phyloP scores from a whole-genome alignment of 306 rosid species.

The Rosa persica region DNA sequence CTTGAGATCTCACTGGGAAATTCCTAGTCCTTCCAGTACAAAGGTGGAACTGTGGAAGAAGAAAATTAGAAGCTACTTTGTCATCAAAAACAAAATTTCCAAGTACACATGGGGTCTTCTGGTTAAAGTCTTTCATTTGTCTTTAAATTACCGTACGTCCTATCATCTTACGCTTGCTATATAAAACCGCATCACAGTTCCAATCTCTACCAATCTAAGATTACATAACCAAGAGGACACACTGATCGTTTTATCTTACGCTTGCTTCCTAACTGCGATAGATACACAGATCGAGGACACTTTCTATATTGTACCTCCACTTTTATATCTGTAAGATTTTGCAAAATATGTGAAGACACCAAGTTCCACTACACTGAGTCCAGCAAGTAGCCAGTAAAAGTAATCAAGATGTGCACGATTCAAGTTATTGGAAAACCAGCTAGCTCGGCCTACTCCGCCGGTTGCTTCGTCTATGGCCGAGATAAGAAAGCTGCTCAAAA shows the following conservation, averaged over 20 bases:
- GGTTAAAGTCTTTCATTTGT: too few species aligned
- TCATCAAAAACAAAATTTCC: too few species aligned
- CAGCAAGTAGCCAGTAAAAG: constrained; percentile 61
- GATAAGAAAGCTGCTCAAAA: constrained; percentile 55
- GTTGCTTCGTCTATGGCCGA: constrained; percentile 38
- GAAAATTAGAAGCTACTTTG: too few species aligned
- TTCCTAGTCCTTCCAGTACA: too few species aligned
- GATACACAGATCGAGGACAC: not conserved
- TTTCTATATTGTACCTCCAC: not conserved
- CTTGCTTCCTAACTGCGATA: not conserved
- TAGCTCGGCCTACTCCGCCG: constrained; percentile 23
- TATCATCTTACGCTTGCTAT: too few species aligned
- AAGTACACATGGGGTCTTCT: too few species aligned
- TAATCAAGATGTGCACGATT: constrained; percentile 62
- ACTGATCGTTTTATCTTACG: not conserved
- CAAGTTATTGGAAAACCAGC: constrained; percentile 57
- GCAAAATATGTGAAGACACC: constrained; percentile 22
- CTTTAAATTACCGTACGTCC: too few species aligned
- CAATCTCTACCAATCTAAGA: too few species aligned
- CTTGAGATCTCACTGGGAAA: too few species aligned
- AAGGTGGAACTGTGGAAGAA: too few species aligned
- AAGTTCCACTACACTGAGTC: constrained; percentile 30
- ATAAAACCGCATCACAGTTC: too few species aligned
- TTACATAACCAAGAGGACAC: not conserved
- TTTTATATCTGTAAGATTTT: constrained; percentile 16